Evolutionary conservation across 2,329 filamentous ascomycete genomes (phyloP), one percentile per base, ranked within the genome.

Genomic region (Talaromyces islandicus): DNA sequence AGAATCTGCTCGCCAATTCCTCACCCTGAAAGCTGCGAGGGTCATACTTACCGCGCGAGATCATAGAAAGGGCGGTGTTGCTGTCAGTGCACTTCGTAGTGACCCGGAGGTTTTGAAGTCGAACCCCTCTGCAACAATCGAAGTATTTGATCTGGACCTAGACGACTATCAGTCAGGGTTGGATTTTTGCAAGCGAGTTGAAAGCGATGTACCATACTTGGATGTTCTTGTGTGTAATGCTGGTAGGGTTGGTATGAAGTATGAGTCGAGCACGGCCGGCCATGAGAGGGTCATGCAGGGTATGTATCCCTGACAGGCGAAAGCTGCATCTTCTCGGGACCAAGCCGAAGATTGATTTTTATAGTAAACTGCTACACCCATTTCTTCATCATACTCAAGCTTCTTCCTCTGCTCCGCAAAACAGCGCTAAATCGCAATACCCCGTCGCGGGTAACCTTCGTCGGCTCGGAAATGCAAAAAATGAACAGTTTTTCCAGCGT

Each of bases 11-110:
- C 66, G 69, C 0, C 77, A 78, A 43, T 70, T 83, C 25, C 69
- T 80, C 1, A 62, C 67, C 0, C 63, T 77, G 4, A 67, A 69
- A 1, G 69, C 81, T 6, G 73, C 73, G 2, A 74, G 71, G 24
- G 68, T 84, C 10, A 75, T 84, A 58, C 67, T 83, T 3, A 79
- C 75, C 7, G 79, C 81, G 1, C 79, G 82, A 2, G 77, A 74
- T 2, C 41, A 62, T 0, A 62, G 67, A 3, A 80, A 75, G 55
- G 82, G 81, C 7, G 71, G 80, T 25, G 68, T 63, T 0, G 80
- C 79, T 5, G 30, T 56, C 12, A 29, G 5, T 9, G 29, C 29
- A 24, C 58, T 60, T 56, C 54, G 50, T 38, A 27, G 24, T 9
- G 62, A 0, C 62, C 68, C 65, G 0, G 58, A 64, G 1, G 66